Base-by-base conservation (phyloP, 139 green algal genomes). In the Nannochloris sp. region DNA sequence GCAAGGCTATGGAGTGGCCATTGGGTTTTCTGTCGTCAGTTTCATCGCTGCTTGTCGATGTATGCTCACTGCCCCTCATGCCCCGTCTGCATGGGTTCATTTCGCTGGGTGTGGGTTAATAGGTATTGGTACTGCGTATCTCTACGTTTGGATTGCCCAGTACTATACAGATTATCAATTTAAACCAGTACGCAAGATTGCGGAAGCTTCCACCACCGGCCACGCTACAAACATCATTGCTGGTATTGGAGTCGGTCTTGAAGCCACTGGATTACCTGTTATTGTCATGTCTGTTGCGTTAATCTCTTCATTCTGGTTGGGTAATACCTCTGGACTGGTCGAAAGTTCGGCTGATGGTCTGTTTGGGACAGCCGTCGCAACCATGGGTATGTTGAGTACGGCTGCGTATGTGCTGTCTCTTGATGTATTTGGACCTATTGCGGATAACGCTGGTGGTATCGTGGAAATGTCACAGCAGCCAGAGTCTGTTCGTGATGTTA, bases 401-500 rank as follows among this genome's bases (percentile, higher is more conserved):
- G 68, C 73, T 10, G 83, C 62, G 14, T 81, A 82, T 53, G 65
- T 79, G 24, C 65, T 91, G 10, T 74, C 84, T 31, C 89, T 81
- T 61, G 84, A 91, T 37, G 69, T 83, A 6, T 90, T 83, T 47
- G 84, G 84, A 30, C 84, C 84, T 29, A 86, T 90, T 37, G 68
- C 73, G 1, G 85, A 92, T 72, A 91, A 91, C 54, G 84, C 84
- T 3, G 84, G 84, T 14, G 85, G 84, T n/a, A 88, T 90, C 47
- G 84, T 81, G 15, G 85, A 90, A 68, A 90, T 92, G 85, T 56
- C 30, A 24, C 39, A 82, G 37, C 66, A 76, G 56, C 58, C 57
- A 19, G 73, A 80, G 35, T 61, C 63, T n/a, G 79, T 85, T 29
- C 67, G 81, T 65, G 78, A 88, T 29, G 60, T 65, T 68, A 85